Percentiles rank a stretch among this genome's conserved stretches.
Evolutionary conservation across 257 asterid genomes (phyloP).

Genomic region (Ocimum tenuiflorum): DNA sequence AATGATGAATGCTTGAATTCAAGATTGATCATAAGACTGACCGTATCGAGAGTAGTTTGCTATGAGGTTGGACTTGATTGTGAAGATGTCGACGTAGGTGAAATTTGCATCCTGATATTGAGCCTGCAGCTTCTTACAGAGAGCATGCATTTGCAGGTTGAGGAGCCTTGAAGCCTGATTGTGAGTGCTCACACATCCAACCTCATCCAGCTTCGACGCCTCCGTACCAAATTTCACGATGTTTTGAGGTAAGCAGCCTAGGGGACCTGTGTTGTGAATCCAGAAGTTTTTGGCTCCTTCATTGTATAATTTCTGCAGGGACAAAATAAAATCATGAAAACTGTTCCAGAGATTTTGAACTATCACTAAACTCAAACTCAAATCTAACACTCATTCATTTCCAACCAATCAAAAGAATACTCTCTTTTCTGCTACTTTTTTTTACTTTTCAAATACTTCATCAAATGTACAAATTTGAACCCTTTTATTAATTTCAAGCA

Average conservation of each 20-base stretch:
- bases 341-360: too few species aligned
- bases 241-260: conserved; percentile 87
- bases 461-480: too few species aligned
- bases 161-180: conserved; percentile 77
- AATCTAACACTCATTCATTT: too few species aligned
- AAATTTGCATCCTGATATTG: conserved; percentile 64
- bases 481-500: too few species aligned
- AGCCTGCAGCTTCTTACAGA: conserved; percentile 64
- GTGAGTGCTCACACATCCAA: conserved; percentile 79
- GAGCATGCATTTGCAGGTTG: conserved; percentile 73
- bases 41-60: conserved; percentile 73
- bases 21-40: conserved; percentile 26
- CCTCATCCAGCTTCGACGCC: conserved; percentile 76
- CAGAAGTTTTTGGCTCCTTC: conserved; percentile 81
- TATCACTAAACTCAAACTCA: too few species aligned
- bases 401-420: too few species aligned
- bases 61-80: conserved; percentile 76
- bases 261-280: conserved; percentile 94
- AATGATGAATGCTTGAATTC: background rate
- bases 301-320: conserved; percentile 58
- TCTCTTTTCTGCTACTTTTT: too few species aligned
- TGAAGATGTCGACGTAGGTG: conserved; percentile 60
- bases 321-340: background rate
- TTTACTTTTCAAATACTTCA: too few species aligned
- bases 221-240: conserved; percentile 76